Conservation (phyloP, 2,329 filamentous ascomycete genomes). For the Ceratocystis destructans region DNA sequence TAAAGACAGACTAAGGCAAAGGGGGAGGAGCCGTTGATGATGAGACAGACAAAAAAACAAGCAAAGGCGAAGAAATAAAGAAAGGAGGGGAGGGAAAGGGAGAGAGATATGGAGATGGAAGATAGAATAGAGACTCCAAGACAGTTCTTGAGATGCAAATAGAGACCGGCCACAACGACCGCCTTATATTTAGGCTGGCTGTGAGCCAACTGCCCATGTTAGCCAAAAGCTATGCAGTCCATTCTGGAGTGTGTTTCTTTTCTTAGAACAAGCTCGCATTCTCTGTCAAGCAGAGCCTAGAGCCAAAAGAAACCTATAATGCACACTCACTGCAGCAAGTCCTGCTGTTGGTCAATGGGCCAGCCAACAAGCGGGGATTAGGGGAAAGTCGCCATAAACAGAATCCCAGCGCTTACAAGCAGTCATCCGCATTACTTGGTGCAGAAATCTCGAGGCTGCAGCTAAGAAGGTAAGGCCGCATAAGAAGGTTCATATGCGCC, state of each 20-base stretch:
- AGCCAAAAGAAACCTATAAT: too few relatives aligned
- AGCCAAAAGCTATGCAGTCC: background rate
- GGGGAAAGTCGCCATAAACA: too few relatives aligned
- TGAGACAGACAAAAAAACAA: background rate
- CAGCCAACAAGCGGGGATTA: too few relatives aligned
- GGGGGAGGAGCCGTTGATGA: background rate
- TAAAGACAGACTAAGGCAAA: background rate
- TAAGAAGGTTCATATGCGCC: background rate
- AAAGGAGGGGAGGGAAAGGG: background rate
- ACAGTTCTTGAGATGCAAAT: background rate
- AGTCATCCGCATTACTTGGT: slow-evolving; percentile 3
- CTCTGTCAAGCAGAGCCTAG: background rate
- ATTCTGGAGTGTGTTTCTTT: background rate
- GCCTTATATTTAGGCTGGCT: background rate
- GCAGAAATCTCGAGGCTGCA: background rate
- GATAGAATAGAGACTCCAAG: too few relatives aligned
- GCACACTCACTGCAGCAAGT: too few relatives aligned
- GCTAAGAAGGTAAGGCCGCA: background rate
- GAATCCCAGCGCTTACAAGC: slow-evolving; percentile 8
- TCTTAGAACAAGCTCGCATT: background rate
- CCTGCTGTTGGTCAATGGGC: too few relatives aligned
- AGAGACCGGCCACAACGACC: background rate
- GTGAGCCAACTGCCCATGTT: background rate
- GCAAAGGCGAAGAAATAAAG: background rate
- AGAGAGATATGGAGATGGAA: too few relatives aligned